Base-by-base conservation (phyloP, 177 flowering plant species). In the Vitis hybrid region DNA sequence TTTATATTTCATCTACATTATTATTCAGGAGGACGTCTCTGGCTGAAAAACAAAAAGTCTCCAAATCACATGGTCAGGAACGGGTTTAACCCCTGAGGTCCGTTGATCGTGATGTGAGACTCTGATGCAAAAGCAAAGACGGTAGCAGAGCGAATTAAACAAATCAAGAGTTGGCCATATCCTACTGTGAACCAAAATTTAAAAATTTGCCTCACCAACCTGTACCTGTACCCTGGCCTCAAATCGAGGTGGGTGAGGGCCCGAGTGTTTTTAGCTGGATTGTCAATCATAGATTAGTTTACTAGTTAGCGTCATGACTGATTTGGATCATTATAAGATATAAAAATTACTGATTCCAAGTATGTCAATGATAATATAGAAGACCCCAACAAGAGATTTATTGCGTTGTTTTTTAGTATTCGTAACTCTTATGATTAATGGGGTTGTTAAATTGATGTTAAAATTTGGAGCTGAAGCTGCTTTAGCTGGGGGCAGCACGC, bases 401-500 rank as follows among this genome's bases (percentile, higher is more conserved):
- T 39, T 39, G 6, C 8, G 15, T 39, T 19, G 10, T 5, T 10
- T 10, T 39, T 39, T 39, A 5, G 7, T 39, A 39, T 39, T 39
- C 7, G 8, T 39, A 39, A 39, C 29, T 39, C 45, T 39, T 39
- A 5, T 39, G 45, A 39, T 39, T 39, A 39, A 39, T 39, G 45
- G 29, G 29, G 29, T 26, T 26, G 29, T 26, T 26, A 2, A 22
- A 51, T 19, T 51, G 68, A 16, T 20, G 10, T 52, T 34, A 52
- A 65, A 65, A 20, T 64, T 3, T 64, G 49, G 19, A 73, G 61
- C 18, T 55, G 77, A 70, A 67, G 77, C 70, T 60, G 54, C 60
- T 64, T 22, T 58, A 13, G 67, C 45, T 65, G 79, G 74, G 58
- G 10, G 70, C 12, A 54, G 78, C 83, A 81, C 64, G 83, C 81